A percentile compares a stretch with the other conserved stretches of the same genome.
These are phyloP conservation scores for Acanthamoeba sp. DNA, from an alignment of 208 protist genomes.

Conservation along the genomic window DNA sequence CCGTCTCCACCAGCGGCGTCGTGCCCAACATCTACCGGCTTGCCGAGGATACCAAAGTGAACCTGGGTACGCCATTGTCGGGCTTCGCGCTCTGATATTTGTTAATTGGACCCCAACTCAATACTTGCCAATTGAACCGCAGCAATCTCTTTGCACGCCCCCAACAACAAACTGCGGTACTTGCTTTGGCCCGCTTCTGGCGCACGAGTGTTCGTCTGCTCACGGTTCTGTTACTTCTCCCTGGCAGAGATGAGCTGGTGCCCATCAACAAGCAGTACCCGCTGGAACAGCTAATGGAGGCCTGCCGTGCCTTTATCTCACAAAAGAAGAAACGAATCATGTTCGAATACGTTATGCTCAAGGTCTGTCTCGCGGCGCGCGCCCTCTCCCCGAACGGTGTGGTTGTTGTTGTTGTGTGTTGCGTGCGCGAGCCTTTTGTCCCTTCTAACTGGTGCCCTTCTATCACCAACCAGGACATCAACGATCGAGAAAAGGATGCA, in stretches of 20 bases:
- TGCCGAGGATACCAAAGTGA: not conserved
- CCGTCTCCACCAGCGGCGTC: constrained; percentile 47
- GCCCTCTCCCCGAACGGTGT: not conserved
- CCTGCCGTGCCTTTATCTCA: not conserved
- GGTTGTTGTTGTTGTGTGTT: too few species aligned
- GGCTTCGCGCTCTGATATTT: not conserved
- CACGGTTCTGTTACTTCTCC: too few species aligned
- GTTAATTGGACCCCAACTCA: too few species aligned
- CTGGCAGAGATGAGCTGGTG: constrained; percentile 9
- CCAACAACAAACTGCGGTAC: constrained; percentile 15
- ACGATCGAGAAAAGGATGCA: constrained; percentile 12
- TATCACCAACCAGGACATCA: not conserved
- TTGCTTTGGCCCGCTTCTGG: not conserved
- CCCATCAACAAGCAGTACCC: constrained; percentile 69
- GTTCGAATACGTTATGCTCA: constrained; percentile 70
- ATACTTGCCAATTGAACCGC: too few species aligned
- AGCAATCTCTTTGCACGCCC: constrained; percentile 39
- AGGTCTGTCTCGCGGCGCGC: too few species aligned
- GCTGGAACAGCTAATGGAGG: constrained; percentile 3
- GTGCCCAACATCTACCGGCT: constrained; percentile 50
- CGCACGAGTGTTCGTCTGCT: too few species aligned
- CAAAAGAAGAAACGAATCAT: constrained; percentile 37
- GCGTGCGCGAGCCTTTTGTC: too few species aligned
- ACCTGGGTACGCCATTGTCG: not conserved
- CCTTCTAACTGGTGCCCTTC: too few species aligned